Evolutionary conservation across 1,284 basidiomycete genomes (phyloP), one percentile per base, ranked within the genome.

Genomic region (Pseudozyma pruni): DNA sequence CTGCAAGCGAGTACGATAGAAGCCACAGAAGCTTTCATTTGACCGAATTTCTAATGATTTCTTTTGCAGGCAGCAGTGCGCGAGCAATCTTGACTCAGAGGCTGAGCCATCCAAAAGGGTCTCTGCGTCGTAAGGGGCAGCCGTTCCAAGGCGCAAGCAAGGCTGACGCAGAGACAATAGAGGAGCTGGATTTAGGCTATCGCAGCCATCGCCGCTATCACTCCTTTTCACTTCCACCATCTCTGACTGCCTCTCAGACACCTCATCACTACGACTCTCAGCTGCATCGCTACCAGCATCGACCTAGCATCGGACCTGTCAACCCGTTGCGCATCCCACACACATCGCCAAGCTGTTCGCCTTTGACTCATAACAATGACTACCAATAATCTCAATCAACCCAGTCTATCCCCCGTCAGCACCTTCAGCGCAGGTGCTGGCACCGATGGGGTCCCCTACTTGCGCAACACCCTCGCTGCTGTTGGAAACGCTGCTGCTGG

Each of bases 351-450:
- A 57, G 66, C 61, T 73, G 71, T 66, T 62, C 57, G 47, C 54
- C 55, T 45, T 14, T 27, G 41, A 47, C 11, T 60, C 50, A 61
- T 60, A 55, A 62, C 60, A 43, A 69, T 69, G 71, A 69, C 55
- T 43, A 48, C 60, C 64, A 64, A 50, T 53, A 69, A 59, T 53
- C 44, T 66, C 11, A 57, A 69, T 66, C 61, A 59, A 63, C 55
- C 64, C 39, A 70, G 53, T 74, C 61, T 56, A 52, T 69, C 51
- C 70, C 70, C 70, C 70, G 64, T 51, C 64, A 63, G 64, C 55
- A 37, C 55, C 57, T 46, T 51, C 17, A 47, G 63, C 70, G 70
- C 64, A 54, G 54, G 55, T 49, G 45, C 64, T 55, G 64, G 55
- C 60, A 44, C 46, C 56, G 70, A 64, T 69, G 70, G 70, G 70